phyloP scores from a whole-genome alignment of 2,329 filamentous ascomycete species.

The Neoascochyta sp. region DNA sequence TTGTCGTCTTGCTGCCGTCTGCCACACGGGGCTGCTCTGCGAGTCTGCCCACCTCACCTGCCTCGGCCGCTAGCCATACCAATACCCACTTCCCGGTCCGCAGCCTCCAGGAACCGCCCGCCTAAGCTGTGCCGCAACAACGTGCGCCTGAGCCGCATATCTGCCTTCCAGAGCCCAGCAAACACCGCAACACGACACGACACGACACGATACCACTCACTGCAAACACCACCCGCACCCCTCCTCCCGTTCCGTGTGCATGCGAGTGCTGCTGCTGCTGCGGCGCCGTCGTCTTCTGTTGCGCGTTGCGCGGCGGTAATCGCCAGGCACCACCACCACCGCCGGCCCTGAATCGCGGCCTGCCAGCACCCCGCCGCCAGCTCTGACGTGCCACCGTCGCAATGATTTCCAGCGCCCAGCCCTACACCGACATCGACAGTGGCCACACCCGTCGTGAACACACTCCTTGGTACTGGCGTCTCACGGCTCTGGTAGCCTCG shows the following conservation, averaged over 20 bases:
- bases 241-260: no score
- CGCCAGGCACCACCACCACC: constrained; percentile 8
- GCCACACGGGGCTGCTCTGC: no score
- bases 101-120: constrained; percentile 9
- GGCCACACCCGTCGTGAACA: constrained; percentile 17
- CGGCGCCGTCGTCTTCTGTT: constrained; percentile 2
- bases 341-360: constrained; percentile 18
- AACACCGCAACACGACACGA: no score
- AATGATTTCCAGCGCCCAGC: constrained; percentile 30
- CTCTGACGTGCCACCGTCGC: constrained; percentile 18
- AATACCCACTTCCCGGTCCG: constrained; percentile 9
- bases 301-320: constrained; percentile 1
- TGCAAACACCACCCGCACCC: constrained; percentile 3
- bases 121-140: constrained; percentile 8
- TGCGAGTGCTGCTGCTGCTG: not conserved
- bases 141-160: no score
- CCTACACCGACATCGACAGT: constrained; percentile 29
- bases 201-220: no score
- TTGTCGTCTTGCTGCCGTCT: no score
- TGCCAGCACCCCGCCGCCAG: constrained; percentile 13
- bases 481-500: constrained; percentile 42
- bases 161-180: no score
- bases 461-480: constrained; percentile 48
- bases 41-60: no score
- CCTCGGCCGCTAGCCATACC: constrained; percentile 11